These are phyloP conservation scores for Cardamine chenopodiifolia DNA, from an alignment of 345 rosid genomes.

Conservation along the genomic window DNA sequence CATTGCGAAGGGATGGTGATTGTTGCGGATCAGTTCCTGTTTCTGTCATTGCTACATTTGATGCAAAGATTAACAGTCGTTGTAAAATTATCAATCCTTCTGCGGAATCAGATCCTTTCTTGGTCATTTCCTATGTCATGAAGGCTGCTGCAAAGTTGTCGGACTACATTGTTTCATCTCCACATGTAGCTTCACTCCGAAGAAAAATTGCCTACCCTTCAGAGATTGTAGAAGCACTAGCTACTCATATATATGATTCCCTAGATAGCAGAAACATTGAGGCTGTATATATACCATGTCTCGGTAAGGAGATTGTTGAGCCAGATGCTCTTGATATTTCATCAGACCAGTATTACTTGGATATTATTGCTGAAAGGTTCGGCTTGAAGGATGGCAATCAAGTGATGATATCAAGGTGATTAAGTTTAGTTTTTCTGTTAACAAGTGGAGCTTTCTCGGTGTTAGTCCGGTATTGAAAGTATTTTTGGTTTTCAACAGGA, in stretches of 20 bases:
- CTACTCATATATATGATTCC: conserved; percentile 46
- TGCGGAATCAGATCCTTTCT: conserved; percentile 62
- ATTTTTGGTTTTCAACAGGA: conserved; percentile 53
- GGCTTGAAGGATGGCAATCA: conserved; percentile 63
- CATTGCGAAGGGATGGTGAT: conserved; percentile 64
- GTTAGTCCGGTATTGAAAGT: conserved; percentile 20
- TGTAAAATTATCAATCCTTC: conserved; percentile 69
- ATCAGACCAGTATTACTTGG: conserved; percentile 64
- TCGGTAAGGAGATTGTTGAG: conserved; percentile 50
- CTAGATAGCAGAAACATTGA: conserved; percentile 32
- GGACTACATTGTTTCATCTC: conserved; percentile 48
- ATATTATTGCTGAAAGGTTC: conserved; percentile 65
- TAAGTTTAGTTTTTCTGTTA: conserved; percentile 5
- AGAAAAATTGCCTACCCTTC: conserved; percentile 60
- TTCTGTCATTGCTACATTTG: conserved; percentile 72
- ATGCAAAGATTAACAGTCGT: conserved; percentile 59
- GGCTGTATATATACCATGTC: conserved; percentile 62
- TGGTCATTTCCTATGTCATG: conserved; percentile 60
- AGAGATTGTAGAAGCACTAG: conserved; percentile 48
- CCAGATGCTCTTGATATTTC: conserved; percentile 51
- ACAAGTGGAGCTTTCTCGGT: conserved; percentile 18
- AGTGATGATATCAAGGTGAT: conserved; percentile 77
- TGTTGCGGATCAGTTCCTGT: conserved; percentile 68
- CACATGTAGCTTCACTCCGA: conserved; percentile 53
- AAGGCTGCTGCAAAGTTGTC: conserved; percentile 65